Evolutionary conservation across 1,139 yeast species (phyloP).

Genomic region (Scheffersomyces stambukii): DNA sequence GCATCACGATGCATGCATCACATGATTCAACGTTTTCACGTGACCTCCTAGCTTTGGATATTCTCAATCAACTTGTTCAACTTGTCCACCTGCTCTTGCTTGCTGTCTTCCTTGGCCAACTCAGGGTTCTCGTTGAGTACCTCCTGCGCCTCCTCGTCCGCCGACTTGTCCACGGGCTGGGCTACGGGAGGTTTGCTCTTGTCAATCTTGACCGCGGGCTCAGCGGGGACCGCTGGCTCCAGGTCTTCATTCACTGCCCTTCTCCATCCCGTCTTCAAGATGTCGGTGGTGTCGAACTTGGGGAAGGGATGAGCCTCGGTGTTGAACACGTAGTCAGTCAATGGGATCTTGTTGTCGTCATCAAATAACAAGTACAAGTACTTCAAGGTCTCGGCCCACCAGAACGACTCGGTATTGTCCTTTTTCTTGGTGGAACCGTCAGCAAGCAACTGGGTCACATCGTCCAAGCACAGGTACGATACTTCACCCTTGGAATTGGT

Average conservation of each 20-base stretch:
- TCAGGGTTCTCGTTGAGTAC: conserved; percentile 33
- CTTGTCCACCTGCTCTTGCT: conserved; percentile 22
- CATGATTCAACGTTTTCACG: too few species aligned
- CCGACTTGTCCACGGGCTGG: conserved; percentile 40
- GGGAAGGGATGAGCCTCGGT: conserved; percentile 96
- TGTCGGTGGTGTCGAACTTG: conserved; percentile 49
- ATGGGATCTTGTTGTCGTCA: conserved; percentile 51
- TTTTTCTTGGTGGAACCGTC: conserved; percentile 39
- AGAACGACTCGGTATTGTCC: conserved; percentile 88
- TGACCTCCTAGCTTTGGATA: conserved; percentile 1
- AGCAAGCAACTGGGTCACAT: conserved; percentile 50
- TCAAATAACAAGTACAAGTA: conserved; percentile 81
- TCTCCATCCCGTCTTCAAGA: conserved; percentile 65
- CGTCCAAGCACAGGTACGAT: conserved; percentile 64
- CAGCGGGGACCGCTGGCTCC: conserved; percentile 15
- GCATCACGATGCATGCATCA: too few species aligned
- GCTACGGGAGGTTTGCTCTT: conserved; percentile 38
- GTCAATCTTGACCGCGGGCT: conserved; percentile 17
- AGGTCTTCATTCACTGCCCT: conserved; percentile 21
- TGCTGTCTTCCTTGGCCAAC: conserved; percentile 20
- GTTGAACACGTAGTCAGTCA: conserved; percentile 73
- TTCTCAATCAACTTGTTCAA: conserved; percentile 20
- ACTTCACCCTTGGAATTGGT: conserved; percentile 49
- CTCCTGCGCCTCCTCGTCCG: conserved; percentile 34
- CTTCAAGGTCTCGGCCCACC: conserved; percentile 92